These are phyloP conservation scores for Sporothrix dimorphospora DNA, from an alignment of 2,329 filamentous ascomycete species.

Conservation along the genomic window DNA sequence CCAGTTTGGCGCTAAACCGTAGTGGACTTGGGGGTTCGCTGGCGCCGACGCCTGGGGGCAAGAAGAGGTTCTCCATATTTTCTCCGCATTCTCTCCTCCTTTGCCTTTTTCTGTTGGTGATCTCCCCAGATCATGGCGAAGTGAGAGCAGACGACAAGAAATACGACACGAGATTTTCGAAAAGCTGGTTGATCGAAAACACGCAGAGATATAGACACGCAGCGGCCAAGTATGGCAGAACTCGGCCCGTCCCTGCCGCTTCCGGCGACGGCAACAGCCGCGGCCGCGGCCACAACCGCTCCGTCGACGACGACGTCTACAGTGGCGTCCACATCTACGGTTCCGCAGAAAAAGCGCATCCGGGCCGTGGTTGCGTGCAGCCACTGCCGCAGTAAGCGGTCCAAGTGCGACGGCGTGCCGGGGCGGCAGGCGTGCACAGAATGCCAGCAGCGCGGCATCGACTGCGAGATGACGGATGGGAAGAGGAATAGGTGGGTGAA, in stretches of 20 bases:
- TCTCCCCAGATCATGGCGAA: too few relatives aligned
- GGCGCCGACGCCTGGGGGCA: not conserved
- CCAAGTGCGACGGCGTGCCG: conserved; percentile 29
- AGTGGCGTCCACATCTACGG: not conserved
- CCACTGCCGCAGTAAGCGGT: conserved; percentile 30
- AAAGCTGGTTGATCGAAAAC: too few relatives aligned
- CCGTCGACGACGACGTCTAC: conserved; percentile 1
- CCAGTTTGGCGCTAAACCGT: conserved; percentile 7
- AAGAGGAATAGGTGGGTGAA: conserved; percentile 22
- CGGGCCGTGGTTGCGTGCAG: conserved; percentile 30
- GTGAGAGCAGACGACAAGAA: too few relatives aligned
- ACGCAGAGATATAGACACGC: not conserved
- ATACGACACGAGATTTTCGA: too few relatives aligned
- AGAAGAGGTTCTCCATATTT: too few relatives aligned
- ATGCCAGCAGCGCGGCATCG: conserved; percentile 28
- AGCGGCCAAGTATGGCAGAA: not conserved
- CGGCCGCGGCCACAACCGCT: not conserved
- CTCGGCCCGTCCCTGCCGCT: not conserved
- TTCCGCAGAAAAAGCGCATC: conserved; percentile 27
- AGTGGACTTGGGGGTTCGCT: not conserved
- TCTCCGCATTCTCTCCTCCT: too few relatives aligned
- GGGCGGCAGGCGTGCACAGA: conserved; percentile 25
- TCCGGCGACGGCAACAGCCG: not conserved
- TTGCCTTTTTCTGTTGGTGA: too few relatives aligned
- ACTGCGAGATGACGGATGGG: conserved; percentile 29